Percentiles rank a stretch among this genome's conserved stretches.
These are phyloP conservation scores for Trichoderma atroviride DNA, from an alignment of 2,329 filamentous ascomycete species.

Conservation along the genomic window DNA sequence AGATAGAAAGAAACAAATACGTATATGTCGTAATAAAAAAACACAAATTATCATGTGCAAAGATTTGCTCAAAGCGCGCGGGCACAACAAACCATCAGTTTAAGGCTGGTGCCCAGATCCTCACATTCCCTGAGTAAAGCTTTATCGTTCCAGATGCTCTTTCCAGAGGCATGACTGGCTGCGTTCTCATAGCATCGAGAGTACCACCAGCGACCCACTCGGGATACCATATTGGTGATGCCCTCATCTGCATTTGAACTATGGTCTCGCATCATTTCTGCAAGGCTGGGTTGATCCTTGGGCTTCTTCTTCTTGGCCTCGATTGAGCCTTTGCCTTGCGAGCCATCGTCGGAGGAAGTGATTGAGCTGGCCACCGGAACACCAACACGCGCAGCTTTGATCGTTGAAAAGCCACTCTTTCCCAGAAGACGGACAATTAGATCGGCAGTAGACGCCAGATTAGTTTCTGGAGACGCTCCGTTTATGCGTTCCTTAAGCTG, in stretches of 20 bases:
- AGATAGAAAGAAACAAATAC: not conserved
- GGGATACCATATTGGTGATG: conserved; percentile 89
- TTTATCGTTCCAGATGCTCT: conserved; percentile 77
- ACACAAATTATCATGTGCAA: conserved; percentile 16
- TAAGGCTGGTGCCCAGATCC: conserved; percentile 82
- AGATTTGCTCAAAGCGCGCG: conserved; percentile 70
- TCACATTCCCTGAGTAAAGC: conserved; percentile 81
- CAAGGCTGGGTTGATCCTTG: conserved; percentile 57
- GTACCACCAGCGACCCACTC: conserved; percentile 96
- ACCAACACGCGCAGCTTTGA: conserved; percentile 77
- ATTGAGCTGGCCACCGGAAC: conserved; percentile 68
- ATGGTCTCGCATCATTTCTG: conserved; percentile 73
- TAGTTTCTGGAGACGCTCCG: conserved; percentile 59
- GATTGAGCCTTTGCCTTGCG: conserved; percentile 28
- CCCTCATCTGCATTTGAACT: conserved; percentile 74
- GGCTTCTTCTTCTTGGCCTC: conserved; percentile 43
- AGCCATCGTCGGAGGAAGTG: conserved; percentile 35
- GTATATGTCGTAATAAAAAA: not conserved
- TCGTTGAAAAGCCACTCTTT: conserved; percentile 67
- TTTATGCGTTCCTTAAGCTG: conserved; percentile 72
- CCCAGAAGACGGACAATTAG: conserved; percentile 68
- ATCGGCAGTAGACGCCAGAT: conserved; percentile 62
- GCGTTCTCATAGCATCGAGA: conserved; percentile 83
- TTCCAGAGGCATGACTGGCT: conserved; percentile 49
- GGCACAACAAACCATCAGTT: conserved; percentile 88